Base-by-base conservation (phyloP, 352 stramenopile genomes). In the Vaucheria bursata region DNA sequence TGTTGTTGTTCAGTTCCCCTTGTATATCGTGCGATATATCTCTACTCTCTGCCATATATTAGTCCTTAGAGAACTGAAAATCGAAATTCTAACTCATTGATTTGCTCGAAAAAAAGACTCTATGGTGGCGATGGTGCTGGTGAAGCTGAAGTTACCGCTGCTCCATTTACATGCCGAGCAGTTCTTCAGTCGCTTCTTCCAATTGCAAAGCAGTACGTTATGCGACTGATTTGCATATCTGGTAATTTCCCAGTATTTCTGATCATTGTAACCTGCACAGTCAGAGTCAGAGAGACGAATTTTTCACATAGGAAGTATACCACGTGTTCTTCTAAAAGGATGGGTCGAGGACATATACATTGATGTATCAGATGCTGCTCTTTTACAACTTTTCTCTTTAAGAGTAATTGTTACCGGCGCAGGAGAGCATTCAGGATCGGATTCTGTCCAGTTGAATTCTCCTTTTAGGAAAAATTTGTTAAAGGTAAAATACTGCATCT, bases 161-260 rank as follows among this genome's bases (percentile, higher is more conserved):
- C 59, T 45, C 88, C 89, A 64, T 95, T 90, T 90, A 91, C 89
- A 2, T 95, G 90, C 73, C 88, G 93, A 77, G 90, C 90, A 12
- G 88, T 95, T 1, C 92, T 94, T 79, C 90, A 94, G 85, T 89
- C 89, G 31, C 87, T 95, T 7, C 87, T 88, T 12, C 80, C 90
- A 6, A 87, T 95, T 29, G 88, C 90, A 18, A 90, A 95, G 84
- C 90, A 95, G 84, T 93, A 94, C 65, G 89, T 94, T 0, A 91
- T 95, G 88, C 90, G 90, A 0, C 85, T 95, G 70, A 82, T 95
- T 50, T 87, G 87, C 31, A 90, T 85, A 8, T 87, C 90, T 59
- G 79, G 80, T 68, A 7, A 25, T 59, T 18, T 18, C 25, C 25
- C 12, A 18, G 45, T 59, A 59, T 18, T 25, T 25, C 12, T 18